phyloP scores from a whole-genome alignment of 164 flowering plant genomes.

The Amborella trichopoda region DNA sequence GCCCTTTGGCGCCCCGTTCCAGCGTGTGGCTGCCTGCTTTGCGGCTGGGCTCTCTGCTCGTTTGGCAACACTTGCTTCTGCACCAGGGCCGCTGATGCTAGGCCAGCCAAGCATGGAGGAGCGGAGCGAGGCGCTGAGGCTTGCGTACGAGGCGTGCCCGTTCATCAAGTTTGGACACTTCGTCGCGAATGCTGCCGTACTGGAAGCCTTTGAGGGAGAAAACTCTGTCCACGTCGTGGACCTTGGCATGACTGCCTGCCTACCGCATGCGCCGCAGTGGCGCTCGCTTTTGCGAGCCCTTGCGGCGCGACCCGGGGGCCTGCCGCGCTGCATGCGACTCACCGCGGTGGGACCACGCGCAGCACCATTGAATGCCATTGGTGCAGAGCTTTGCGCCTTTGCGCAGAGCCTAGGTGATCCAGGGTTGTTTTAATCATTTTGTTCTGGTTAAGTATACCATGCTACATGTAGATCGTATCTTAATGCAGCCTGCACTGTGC shows the following conservation, averaged over 20 bases:
- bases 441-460: too few species aligned
- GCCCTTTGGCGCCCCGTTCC: constrained; percentile 73
- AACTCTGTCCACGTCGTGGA: constrained; percentile 69
- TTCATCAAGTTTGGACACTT: constrained; percentile 89
- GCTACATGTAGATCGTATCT: too few species aligned
- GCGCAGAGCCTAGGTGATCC: too few species aligned
- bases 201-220: constrained; percentile 58
- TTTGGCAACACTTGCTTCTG: constrained; percentile 34
- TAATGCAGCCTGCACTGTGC: too few species aligned
- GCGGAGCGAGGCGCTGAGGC: too few species aligned
- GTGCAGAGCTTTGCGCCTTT: constrained; percentile 41
- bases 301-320: constrained; percentile 62
- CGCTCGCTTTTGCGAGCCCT: constrained; percentile 74
- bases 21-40: constrained; percentile 69
- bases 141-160: constrained; percentile 79
- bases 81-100: constrained; percentile 18
- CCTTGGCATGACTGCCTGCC: constrained; percentile 53
- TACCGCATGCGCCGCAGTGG: constrained; percentile 90
- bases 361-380: constrained; percentile 47
- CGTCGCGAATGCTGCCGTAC: constrained; percentile 83
- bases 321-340: constrained; percentile 50
- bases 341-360: constrained; percentile 70
- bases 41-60: constrained; percentile 49
- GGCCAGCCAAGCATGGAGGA: constrained; percentile 35
- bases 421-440: too few species aligned